Evolutionary conservation across 768 basidiomycete species (phyloP), one percentile per base, ranked within the genome.

Genomic region (Suillus discolor): DNA sequence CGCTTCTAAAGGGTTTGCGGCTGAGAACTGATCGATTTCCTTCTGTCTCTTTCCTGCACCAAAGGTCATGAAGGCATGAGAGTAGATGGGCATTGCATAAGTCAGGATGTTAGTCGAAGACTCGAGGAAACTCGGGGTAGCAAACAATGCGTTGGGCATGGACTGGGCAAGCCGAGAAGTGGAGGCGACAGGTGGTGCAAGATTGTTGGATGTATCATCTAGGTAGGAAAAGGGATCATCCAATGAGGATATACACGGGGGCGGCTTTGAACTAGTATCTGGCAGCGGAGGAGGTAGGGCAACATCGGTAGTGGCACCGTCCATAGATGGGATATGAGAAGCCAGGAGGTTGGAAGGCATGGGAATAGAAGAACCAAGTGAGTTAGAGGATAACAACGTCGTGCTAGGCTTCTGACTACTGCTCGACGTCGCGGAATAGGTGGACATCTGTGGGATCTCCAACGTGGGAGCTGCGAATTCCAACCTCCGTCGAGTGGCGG

Each of bases 11-110:
- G 87, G 89, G 70, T 92, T 80, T 51, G 82, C 82, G 0, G 92
- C 88, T 0, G 90, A 92, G 73, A 83, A 92, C 16, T 83, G 82
- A 71, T 97, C 95, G 51, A 97, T 82, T 66, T 94, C 88, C 73
- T 94, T 94, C 75, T 96, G 93, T 36, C 86, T 81, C 81, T 88
- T 88, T 3, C 95, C 95, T 6, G 94, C 89, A 25, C 94, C 94
- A 70, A 96, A 93, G 1, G 94, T 92, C 12, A 96, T 89, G 73
- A 87, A 95, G 42, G 90, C 91, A 62, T 91, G 86, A 3, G 88
- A 77, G 73, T 93, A 81, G 41, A 89, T 80, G 36, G 92, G 87
- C 60, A 83, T 83, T 6, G 84, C 82, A 25, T 85, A 84, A 2
- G 82, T 79, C 16, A 82, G 79, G 66, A 85, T 75, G 45, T 79